Evolutionary conservation across 306 rosid species (phyloP).

Genomic region (Lablab purpureus): DNA sequence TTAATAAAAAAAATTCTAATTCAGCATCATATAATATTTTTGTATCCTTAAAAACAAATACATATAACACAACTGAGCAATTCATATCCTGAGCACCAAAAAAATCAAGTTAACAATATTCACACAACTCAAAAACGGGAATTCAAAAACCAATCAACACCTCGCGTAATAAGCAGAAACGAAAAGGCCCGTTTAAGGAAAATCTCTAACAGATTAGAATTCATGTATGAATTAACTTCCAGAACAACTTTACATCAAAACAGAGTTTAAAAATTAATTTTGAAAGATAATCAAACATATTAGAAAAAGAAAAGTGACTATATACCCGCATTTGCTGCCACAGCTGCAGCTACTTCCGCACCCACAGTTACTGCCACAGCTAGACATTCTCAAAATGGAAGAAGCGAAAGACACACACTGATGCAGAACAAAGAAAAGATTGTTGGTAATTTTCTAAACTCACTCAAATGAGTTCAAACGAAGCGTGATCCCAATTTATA

Average conservation of each 20-base stretch:
- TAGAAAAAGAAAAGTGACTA: neutral
- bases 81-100: neutral
- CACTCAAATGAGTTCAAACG: neutral
- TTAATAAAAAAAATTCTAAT: too few relatives aligned
- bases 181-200: too few relatives aligned
- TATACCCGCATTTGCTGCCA: neutral
- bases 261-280: neutral
- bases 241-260: neutral
- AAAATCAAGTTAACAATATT: neutral
- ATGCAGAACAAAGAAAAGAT: neutral
- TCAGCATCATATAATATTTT: too few relatives aligned
- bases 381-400: constrained; percentile 42
- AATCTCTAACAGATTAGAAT: too few relatives aligned
- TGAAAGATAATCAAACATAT: neutral
- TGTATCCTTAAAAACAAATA: too few relatives aligned
- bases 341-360: neutral
- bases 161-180: too few relatives aligned
- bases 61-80: too few relatives aligned
- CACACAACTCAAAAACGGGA: neutral
- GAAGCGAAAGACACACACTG: neutral
- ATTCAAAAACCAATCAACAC: too few relatives aligned
- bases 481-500: constrained; percentile 6
- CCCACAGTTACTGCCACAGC: constrained; percentile 58
- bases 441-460: neutral
- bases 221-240: too few relatives aligned